Conservation (phyloP, 1,284 basidiomycete genomes). For the Apiotrichum siamense region DNA sequence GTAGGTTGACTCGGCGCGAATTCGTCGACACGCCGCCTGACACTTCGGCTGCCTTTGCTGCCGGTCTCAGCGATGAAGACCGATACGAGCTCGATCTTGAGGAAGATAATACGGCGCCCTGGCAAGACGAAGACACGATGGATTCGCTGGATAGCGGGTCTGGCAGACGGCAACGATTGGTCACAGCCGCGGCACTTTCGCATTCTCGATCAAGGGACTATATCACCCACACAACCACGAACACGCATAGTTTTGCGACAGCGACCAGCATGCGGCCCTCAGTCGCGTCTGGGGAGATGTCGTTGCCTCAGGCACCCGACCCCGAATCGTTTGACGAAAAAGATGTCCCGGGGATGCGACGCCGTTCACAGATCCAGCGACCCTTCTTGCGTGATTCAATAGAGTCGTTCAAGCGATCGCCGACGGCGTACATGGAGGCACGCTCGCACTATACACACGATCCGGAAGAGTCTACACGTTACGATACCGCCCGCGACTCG, state of each 20-base stretch:
- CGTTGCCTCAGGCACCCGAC: background rate
- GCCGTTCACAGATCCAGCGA: conserved; percentile 27
- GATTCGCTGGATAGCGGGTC: conserved; percentile 7
- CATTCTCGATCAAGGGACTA: background rate
- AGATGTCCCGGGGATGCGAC: conserved; percentile 19
- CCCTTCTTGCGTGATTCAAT: conserved; percentile 13
- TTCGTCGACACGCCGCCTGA: conserved; percentile 7
- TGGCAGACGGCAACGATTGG: conserved; percentile 2
- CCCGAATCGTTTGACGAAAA: conserved; percentile 6
- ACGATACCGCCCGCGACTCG: background rate
- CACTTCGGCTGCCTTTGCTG: conserved; percentile 27
- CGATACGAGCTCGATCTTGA: conserved; percentile 38
- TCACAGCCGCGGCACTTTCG: conserved; percentile 2
- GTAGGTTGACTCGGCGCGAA: background rate
- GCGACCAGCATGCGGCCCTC: background rate
- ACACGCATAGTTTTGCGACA: background rate
- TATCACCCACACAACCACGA: background rate
- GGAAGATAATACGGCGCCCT: conserved; percentile 22
- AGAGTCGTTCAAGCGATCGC: background rate
- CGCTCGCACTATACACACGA: background rate
- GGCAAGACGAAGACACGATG: conserved; percentile 13
- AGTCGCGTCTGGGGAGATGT: background rate
- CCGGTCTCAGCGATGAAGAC: conserved; percentile 12
- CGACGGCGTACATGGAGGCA: background rate
- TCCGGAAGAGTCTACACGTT: background rate